Evolutionary conservation across 495 filamentous ascomycete species (phyloP), one percentile per base, ranked within the genome.

Genomic region (Podospora pseudoanserina): DNA sequence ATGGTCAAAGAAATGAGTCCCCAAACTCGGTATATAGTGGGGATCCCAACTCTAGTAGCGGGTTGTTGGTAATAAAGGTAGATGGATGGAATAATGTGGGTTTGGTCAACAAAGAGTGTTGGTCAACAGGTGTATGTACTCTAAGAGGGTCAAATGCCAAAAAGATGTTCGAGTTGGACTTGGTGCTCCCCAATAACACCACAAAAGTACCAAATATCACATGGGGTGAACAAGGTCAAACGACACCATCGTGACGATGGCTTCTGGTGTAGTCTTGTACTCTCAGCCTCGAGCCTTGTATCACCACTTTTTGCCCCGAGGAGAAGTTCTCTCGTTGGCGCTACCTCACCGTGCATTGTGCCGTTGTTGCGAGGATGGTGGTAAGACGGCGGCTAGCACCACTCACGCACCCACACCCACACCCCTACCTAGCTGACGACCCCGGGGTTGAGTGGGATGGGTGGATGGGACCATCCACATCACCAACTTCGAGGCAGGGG

Each of bases 281-380:
- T 58, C 23, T 20, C 55, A 58, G 55, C 55, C 55, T 58, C 55
- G 23, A 19, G 55, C n/a, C n/a, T 58, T 49, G 39, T 49, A 49
- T 58, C n/a, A 58, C n/a, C 55, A 19, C 55, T 19, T 56, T 20
- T 56, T 26, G 11, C 55, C n/a, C 18, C 55, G 23, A 58, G 55
- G 6, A 4, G 5, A n/a, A 15, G 4, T 58, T 11, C 16, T 23
- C 55, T 58, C 23, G 55, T 58, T 23, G 55, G 55, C n/a, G 55
- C 55, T 58, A 20, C 4, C 7, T 20, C 39, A 49, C 39, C 39
- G 39, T 49, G 39, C 39, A 49, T 49, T 49, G 55, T 6, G 23
- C 18, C 23, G 55, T 58, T 58, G 23, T 56, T 58, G n/a, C 55
- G 55, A 58, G 55, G 55, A 19, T 18, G 55, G 55, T 20, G 55